Conservation (phyloP, 108 stramenopile species). For the Seminavis robusta region DNA sequence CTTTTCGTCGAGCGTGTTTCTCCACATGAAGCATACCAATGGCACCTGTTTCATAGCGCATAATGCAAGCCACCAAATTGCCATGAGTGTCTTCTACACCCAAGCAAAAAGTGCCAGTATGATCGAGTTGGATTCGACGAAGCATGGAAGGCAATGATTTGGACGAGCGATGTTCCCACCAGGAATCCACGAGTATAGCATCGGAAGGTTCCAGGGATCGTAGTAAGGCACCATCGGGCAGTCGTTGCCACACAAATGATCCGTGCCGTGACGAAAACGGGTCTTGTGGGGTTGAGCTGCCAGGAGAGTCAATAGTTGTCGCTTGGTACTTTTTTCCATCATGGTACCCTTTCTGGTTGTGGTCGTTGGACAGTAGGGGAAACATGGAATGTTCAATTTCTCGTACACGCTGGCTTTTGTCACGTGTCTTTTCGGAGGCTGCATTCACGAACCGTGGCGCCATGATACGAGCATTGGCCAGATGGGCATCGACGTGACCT, state of each 20-base stretch:
- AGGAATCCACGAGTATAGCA: slow-evolving; percentile 3
- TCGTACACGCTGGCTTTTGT: slow-evolving; percentile 11
- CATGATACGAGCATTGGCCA: slow-evolving; percentile 14
- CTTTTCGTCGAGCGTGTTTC: slow-evolving; percentile 29
- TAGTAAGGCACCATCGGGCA: too few relatives aligned
- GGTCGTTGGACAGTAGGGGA: too few relatives aligned
- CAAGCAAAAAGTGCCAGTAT: too few relatives aligned
- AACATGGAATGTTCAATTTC: slow-evolving; percentile 15
- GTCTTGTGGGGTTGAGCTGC: too few relatives aligned
- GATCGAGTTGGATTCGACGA: too few relatives aligned
- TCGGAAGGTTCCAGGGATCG: slow-evolving; percentile 3
- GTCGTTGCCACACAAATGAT: too few relatives aligned
- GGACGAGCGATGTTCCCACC: slow-evolving; percentile 9
- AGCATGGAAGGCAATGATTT: neutral
- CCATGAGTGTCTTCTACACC: slow-evolving; percentile 33
- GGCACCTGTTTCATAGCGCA: slow-evolving; percentile 39
- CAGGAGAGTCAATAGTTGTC: too few relatives aligned
- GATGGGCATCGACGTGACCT: slow-evolving; percentile 23
- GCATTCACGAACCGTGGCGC: slow-evolving; percentile 2
- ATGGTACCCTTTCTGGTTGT: too few relatives aligned
- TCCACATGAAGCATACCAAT: slow-evolving; percentile 52
- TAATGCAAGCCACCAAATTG: slow-evolving; percentile 31
- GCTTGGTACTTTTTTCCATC: too few relatives aligned
- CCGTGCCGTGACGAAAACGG: too few relatives aligned
- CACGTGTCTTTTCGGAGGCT: slow-evolving; percentile 4